Percentiles rank a stretch among this genome's conserved stretches.
These are phyloP conservation scores for Aegilops sharonensis DNA, from an alignment of 176 grass and related monocot genomes.

Conservation along the genomic window DNA sequence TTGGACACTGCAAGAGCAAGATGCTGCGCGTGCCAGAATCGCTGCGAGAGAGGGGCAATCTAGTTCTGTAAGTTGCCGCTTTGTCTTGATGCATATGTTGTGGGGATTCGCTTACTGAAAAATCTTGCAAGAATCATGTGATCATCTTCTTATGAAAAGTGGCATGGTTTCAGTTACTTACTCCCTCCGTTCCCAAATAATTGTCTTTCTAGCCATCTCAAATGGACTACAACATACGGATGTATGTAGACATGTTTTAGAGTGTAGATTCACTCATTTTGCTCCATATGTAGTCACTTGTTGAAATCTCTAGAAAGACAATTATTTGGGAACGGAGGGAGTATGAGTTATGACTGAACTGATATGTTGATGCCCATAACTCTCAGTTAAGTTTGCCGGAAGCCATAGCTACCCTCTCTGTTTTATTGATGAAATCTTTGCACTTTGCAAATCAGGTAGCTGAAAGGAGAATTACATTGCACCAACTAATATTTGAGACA, in stretches of 20 bases:
- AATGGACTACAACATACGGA: too few relatives aligned
- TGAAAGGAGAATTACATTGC: not conserved
- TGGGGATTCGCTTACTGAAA: not conserved
- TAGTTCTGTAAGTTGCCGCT: constrained; percentile 41
- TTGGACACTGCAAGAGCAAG: constrained; percentile 60
- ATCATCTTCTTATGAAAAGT: not conserved
- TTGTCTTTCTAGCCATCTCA: too few relatives aligned
- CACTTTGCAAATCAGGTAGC: constrained; percentile 9
- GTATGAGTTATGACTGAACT: not conserved
- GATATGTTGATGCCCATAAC: constrained; percentile 1
- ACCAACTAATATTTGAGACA: not conserved
- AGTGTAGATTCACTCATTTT: too few relatives aligned
- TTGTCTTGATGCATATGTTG: not conserved
- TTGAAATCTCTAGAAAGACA: too few relatives aligned
- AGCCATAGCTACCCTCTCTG: not conserved
- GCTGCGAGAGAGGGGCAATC: constrained; percentile 41
- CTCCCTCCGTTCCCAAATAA: too few relatives aligned
- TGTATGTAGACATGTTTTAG: too few relatives aligned
- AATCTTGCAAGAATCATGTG: not conserved
- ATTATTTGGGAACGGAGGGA: too few relatives aligned
- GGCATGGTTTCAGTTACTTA: not conserved
- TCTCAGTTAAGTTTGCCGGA: not conserved
- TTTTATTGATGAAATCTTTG: not conserved
- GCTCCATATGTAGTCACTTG: too few relatives aligned
- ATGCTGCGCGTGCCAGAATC: constrained; percentile 38